phyloP scores from a whole-genome alignment of 2,329 filamentous ascomycete genomes.

The Fusarium newnesense region DNA sequence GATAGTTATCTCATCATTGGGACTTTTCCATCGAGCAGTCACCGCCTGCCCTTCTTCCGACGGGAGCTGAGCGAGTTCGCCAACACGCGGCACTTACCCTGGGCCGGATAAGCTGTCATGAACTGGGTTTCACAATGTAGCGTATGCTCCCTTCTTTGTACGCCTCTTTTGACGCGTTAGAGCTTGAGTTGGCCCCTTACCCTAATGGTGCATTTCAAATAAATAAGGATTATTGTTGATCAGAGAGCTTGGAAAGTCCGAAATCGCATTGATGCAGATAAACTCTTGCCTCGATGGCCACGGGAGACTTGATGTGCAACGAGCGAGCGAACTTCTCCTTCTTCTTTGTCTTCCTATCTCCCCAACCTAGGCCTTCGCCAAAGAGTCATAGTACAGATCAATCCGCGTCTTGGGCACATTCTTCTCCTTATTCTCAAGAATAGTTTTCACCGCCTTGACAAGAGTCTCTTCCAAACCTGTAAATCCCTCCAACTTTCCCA shows the following conservation, averaged over 20 bases:
- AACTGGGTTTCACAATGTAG: fast-evolving
- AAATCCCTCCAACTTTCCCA: fast-evolving
- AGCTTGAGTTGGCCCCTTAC: no score
- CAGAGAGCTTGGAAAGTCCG: no score
- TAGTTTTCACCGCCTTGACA: fast-evolving
- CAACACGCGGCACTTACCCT: not conserved
- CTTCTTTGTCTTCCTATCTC: no score
- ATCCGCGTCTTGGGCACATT: not conserved
- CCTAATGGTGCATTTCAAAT: no score
- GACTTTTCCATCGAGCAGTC: fast-evolving
- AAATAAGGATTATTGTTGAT: no score
- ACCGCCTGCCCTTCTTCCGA: fast-evolving
- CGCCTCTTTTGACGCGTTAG: no score
- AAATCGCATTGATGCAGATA: no score
- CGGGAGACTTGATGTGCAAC: not conserved
- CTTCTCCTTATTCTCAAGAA: not conserved
- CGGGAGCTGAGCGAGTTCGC: fast-evolving
- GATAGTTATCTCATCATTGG: fast-evolving
- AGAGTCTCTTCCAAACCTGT: fast-evolving
- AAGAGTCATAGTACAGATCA: not conserved
- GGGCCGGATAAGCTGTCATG: fast-evolving
- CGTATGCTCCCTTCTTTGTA: not conserved
- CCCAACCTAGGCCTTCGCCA: not conserved
- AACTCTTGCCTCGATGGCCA: fast-evolving
- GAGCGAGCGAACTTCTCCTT: no score